A percentile compares a stretch with the other conserved stretches of the same genome.
phyloP scores from a whole-genome alignment of 306 rosid species.

The Cicer cuneatum region DNA sequence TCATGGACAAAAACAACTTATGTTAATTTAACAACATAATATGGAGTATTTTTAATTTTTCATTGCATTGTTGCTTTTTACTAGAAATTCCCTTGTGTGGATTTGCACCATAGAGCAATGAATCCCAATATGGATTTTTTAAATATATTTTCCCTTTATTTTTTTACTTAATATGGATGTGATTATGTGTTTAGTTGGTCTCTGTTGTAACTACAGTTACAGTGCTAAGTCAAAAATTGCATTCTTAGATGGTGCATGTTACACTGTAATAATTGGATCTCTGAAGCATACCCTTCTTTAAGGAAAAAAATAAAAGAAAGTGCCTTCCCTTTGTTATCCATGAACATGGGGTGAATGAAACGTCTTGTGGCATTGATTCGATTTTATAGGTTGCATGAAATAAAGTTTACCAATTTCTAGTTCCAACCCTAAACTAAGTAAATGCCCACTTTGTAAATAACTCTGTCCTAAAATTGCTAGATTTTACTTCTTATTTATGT shows the following conservation, averaged over 20 bases:
- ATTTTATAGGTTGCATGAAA: conserved; percentile 4
- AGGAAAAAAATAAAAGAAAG: not conserved
- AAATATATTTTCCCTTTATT: not conserved
- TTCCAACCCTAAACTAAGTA: conserved; percentile 19
- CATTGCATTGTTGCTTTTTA: conserved; percentile 15
- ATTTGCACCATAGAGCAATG: conserved; percentile 15
- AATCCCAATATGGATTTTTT: not conserved
- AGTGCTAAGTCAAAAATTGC: not conserved
- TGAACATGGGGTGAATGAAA: not conserved
- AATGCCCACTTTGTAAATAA: conserved; percentile 18
- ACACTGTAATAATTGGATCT: conserved; percentile 15
- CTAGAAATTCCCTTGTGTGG: conserved; percentile 29
- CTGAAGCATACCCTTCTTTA: not conserved
- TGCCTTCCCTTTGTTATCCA: not conserved
- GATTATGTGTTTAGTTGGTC: conserved; percentile 27
- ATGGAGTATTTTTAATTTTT: conserved; percentile 25
- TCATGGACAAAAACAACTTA: not conserved
- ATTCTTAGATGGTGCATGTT: conserved; percentile 4
- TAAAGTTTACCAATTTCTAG: conserved; percentile 5
- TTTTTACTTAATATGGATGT: not conserved
- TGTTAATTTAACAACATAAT: conserved; percentile 22
- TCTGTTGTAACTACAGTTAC: not conserved
- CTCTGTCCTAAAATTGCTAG: not conserved
- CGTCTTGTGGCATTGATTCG: not conserved
- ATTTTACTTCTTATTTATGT: conserved; percentile 10